A percentile compares a stretch with the other conserved stretches of the same genome.
Conservation (phyloP, 257 asterid genomes). For the Solanum pennellii region DNA sequence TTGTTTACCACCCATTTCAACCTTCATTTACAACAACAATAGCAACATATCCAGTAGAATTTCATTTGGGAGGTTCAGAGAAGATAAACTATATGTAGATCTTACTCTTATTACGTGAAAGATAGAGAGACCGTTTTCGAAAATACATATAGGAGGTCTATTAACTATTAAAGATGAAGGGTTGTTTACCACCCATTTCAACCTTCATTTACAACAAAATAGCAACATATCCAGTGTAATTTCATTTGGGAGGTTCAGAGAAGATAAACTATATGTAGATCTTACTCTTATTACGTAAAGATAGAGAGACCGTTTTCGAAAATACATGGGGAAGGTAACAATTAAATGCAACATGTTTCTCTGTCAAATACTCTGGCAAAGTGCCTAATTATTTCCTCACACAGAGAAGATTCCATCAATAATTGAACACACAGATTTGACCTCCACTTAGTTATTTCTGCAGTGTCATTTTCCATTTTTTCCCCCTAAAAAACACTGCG, state of each 20-base stretch:
- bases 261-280: neutral
- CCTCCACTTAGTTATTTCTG: neutral
- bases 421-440: neutral
- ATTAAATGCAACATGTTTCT: neutral
- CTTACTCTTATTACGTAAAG: neutral
- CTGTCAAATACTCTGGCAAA: neutral
- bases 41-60: neutral
- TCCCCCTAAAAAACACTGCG: neutral
- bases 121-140: too few species aligned
- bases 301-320: neutral
- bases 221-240: neutral
- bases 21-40: neutral
- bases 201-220: neutral
- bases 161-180: neutral
- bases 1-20: neutral
- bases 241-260: neutral
- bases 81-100: neutral
- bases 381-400: neutral
- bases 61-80: neutral
- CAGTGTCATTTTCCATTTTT: neutral
- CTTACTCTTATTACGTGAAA: too few species aligned
- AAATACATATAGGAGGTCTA: too few species aligned
- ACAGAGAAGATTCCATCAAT: neutral
- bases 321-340: neutral
- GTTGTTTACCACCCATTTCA: neutral